Percentiles rank a stretch among this genome's conserved stretches.
These are phyloP conservation scores for Nigrospora oryzae DNA, from an alignment of 2,329 filamentous ascomycete genomes.

Conservation along the genomic window DNA sequence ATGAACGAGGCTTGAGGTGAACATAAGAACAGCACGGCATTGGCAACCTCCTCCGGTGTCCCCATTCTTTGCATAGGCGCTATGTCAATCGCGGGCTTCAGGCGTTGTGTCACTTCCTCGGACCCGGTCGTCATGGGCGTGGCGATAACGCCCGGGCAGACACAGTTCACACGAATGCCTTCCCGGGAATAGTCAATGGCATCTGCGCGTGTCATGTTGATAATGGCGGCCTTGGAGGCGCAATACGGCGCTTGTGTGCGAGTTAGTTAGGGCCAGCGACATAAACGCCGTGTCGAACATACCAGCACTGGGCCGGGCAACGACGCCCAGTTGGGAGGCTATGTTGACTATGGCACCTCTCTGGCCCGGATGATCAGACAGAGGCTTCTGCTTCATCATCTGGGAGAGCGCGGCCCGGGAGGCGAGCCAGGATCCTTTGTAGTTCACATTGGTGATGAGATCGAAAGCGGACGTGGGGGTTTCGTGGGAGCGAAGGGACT, in stretches of 20 bases:
- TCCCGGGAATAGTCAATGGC: conserved; percentile 46
- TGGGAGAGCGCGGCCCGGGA: conserved; percentile 31
- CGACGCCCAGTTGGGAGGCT: conserved; percentile 42
- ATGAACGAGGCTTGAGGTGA: conserved; percentile 40
- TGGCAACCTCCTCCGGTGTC: conserved; percentile 36
- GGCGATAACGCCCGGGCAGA: conserved; percentile 33
- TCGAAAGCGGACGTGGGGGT: conserved; percentile 41
- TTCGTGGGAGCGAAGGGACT: conserved; percentile 32
- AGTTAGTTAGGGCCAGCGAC: too few relatives aligned
- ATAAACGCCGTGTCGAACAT: conserved; percentile 10
- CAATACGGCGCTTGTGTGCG: conserved; percentile 39
- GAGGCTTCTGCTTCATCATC: conserved; percentile 36
- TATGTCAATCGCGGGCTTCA: conserved; percentile 32
- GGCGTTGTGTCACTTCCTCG: conserved; percentile 25
- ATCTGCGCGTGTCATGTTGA: conserved; percentile 47
- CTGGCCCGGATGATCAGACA: conserved; percentile 29
- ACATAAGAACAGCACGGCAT: conserved; percentile 39
- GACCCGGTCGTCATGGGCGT: conserved; percentile 35
- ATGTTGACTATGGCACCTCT: conserved; percentile 42
- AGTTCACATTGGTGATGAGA: conserved; percentile 45
- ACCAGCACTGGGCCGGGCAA: conserved; percentile 35
- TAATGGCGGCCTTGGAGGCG: conserved; percentile 48
- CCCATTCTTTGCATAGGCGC: conserved; percentile 45
- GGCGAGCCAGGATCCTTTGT: conserved; percentile 39
- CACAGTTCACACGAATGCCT: conserved; percentile 27